phyloP scores from a whole-genome alignment of 108 stramenopile species.

The Chaetoceros tenuissimus region DNA sequence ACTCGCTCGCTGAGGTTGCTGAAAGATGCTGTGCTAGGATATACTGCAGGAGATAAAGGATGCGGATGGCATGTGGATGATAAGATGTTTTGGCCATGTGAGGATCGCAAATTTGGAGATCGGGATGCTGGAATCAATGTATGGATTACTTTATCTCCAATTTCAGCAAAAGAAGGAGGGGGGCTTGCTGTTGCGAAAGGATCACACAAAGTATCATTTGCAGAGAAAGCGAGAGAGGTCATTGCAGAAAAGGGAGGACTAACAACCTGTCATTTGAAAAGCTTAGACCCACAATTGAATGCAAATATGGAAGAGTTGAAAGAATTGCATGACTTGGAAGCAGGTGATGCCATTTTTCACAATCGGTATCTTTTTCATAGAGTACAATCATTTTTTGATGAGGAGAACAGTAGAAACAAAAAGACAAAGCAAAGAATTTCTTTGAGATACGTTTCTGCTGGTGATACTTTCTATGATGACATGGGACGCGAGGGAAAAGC shows the following conservation, averaged over 20 bases:
- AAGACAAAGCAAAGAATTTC: too few relatives aligned
- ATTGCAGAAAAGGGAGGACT: slow-evolving; percentile 1
- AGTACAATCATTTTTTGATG: too few relatives aligned
- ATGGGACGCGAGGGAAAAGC: too few relatives aligned
- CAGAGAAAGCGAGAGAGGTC: background rate
- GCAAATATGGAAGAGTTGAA: background rate
- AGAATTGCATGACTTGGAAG: background rate
- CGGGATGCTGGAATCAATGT: slow-evolving; percentile 9
- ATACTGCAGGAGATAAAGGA: slow-evolving; percentile 4
- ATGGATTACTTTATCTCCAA: slow-evolving; percentile 11
- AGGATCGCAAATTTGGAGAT: background rate
- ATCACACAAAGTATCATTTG: slow-evolving; percentile 3
- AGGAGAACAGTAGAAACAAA: too few relatives aligned
- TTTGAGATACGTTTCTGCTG: too few relatives aligned
- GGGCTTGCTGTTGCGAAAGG: slow-evolving; percentile 8
- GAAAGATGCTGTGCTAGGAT: slow-evolving; percentile 3
- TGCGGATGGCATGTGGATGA: slow-evolving; percentile 13
- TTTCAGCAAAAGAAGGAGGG: slow-evolving; percentile 3
- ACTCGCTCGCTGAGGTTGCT: too few relatives aligned
- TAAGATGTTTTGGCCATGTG: slow-evolving; percentile 10
- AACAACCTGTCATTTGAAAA: slow-evolving; percentile 3
- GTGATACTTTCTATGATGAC: too few relatives aligned
- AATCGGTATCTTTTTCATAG: too few relatives aligned
- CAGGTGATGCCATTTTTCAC: slow-evolving; percentile 7
- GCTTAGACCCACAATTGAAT: slow-evolving; percentile 1